Evolutionary conservation across 2,329 filamentous ascomycete species (phyloP).

Genomic region (Fonsecaea monophora): DNA sequence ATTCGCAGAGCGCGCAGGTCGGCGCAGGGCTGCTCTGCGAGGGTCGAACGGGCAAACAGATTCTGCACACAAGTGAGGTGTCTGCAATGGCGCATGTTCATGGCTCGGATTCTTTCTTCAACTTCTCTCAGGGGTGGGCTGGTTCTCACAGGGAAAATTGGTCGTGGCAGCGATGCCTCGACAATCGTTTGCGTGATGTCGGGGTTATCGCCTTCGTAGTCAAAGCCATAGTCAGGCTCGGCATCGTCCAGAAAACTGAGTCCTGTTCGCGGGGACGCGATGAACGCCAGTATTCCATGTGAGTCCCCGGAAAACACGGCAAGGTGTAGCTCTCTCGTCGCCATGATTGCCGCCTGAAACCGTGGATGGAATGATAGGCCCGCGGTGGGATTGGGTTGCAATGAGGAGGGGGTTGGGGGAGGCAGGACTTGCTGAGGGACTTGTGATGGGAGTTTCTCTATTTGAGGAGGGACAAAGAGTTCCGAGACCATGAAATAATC

Average conservation of each 20-base stretch:
- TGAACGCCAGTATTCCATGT: slow-evolving; percentile 45
- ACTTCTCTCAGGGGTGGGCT: slow-evolving; percentile 8
- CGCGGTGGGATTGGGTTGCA: slow-evolving; percentile 39
- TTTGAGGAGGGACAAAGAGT: neutral
- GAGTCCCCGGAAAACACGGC: slow-evolving; percentile 46
- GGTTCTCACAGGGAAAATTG: neutral
- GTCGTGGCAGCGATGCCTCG: neutral
- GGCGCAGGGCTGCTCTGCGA: slow-evolving; percentile 18
- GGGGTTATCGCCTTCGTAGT: slow-evolving; percentile 1
- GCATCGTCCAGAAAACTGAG: neutral
- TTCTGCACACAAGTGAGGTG: slow-evolving; percentile 36
- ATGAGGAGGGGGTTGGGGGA: slow-evolving; percentile 37
- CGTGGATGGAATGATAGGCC: slow-evolving; percentile 42
- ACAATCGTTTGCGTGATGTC: neutral
- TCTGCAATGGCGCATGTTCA: slow-evolving; percentile 14
- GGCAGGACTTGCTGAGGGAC: slow-evolving; percentile 44
- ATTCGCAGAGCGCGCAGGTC: slow-evolving; percentile 34
- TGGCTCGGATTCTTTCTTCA: slow-evolving; percentile 25
- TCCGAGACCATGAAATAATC: neutral
- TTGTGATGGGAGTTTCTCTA: slow-evolving; percentile 43
- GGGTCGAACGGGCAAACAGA: slow-evolving; percentile 25
- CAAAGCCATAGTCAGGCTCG: slow-evolving; percentile 12
- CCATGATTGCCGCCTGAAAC: slow-evolving; percentile 42
- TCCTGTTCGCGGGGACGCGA: slow-evolving; percentile 39
- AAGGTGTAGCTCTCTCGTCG: slow-evolving; percentile 44